Percentiles rank a stretch among this genome's conserved stretches.
Evolutionary conservation across 139 green algal species (phyloP).

Genomic region (Diplosphaera chodatii): DNA sequence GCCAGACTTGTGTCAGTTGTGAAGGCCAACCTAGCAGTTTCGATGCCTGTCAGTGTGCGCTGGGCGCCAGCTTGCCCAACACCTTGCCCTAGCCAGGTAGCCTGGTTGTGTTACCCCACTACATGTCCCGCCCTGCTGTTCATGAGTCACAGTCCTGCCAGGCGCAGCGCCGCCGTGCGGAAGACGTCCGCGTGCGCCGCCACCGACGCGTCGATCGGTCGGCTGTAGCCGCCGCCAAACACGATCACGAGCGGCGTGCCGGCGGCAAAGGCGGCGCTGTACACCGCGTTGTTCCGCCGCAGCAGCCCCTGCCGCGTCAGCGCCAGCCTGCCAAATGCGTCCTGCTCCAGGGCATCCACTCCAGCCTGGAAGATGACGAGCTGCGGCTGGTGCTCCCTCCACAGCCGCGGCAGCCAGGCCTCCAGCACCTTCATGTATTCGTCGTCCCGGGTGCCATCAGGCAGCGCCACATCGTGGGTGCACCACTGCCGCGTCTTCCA

Average conservation of each 20-base stretch:
- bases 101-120: too few relatives aligned
- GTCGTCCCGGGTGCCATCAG: constrained; percentile 29
- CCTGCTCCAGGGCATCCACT: constrained; percentile 54
- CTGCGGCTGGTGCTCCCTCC: constrained; percentile 38
- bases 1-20: too few relatives aligned
- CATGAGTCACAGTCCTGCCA: neutral
- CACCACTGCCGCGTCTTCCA: constrained; percentile 48
- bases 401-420: constrained; percentile 33
- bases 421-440: constrained; percentile 29
- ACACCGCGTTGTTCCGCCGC: constrained; percentile 58
- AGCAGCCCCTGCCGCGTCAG: constrained; percentile 49
- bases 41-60: too few relatives aligned
- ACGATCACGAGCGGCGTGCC: constrained; percentile 49
- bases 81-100: too few relatives aligned
- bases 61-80: too few relatives aligned
- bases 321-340: constrained; percentile 30
- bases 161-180: constrained; percentile 36
- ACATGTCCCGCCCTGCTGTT: too few relatives aligned
- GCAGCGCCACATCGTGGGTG: constrained; percentile 53
- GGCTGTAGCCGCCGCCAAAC: constrained; percentile 66
- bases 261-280: constrained; percentile 30
- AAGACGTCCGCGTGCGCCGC: constrained; percentile 49
- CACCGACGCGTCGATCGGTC: constrained; percentile 42
- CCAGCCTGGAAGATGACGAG: constrained; percentile 65
- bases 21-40: too few relatives aligned